Conservation (phyloP, 495 filamentous ascomycete genomes). For the Penicillium macrosclerotiorum region DNA sequence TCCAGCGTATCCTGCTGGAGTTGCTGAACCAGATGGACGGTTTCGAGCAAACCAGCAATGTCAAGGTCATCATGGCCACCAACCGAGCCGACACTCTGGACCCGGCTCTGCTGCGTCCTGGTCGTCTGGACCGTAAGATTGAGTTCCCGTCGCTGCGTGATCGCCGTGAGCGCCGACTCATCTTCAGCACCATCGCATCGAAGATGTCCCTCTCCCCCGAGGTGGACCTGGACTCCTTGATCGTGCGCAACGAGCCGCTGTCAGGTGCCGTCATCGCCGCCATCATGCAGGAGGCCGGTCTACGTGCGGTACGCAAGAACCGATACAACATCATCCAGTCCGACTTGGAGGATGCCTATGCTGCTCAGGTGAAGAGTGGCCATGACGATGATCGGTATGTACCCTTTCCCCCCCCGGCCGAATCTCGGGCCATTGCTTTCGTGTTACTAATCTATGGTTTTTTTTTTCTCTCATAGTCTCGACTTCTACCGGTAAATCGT, state of each 20-base stretch:
- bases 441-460: constrained; percentile 24
- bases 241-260: constrained; percentile 92
- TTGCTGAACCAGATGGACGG: constrained; percentile 99
- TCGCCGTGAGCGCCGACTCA: constrained; percentile 87
- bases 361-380: constrained; percentile 87
- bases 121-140: constrained; percentile 95
- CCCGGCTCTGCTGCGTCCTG: constrained; percentile 88
- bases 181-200: constrained; percentile 91
- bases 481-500: constrained; percentile 55
- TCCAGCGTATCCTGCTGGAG: constrained; percentile 96
- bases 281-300: constrained; percentile 97
- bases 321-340: constrained; percentile 97
- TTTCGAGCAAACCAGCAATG: constrained; percentile 97
- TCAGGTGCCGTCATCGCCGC: constrained; percentile 96
- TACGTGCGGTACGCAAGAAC: constrained; percentile 95
- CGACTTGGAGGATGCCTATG: constrained; percentile 94
- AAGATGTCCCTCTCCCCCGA: constrained; percentile 97
- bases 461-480: constrained; percentile 35
- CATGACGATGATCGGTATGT: constrained; percentile 63
- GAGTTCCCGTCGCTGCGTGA: constrained; percentile 93
- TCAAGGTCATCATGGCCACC: constrained; percentile 99
- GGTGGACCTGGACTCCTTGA: constrained; percentile 92
- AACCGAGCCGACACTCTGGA: constrained; percentile 97
- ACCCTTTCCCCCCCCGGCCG: constrained; percentile 1
- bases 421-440: not conserved